Evolutionary conservation across 2,329 filamentous ascomycete genomes (phyloP).

Genomic region (Parascedosporium putredinis): DNA sequence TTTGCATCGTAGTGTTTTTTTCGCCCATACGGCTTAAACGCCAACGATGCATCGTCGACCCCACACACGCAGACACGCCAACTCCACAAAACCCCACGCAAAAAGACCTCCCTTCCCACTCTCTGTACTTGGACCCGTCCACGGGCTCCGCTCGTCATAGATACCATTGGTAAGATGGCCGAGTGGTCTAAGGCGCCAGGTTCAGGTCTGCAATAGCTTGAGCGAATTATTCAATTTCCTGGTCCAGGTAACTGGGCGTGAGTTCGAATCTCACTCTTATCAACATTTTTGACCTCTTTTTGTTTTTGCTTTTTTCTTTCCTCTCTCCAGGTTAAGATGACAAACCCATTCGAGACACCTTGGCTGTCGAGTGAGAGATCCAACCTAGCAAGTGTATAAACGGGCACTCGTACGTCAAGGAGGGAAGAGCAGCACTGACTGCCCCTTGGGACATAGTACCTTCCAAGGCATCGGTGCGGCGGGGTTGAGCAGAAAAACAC

Average conservation of each 20-base stretch:
- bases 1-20: too few species aligned
- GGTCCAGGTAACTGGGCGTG: background rate
- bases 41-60: background rate
- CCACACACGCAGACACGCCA: background rate
- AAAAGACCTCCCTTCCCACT: background rate
- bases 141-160: background rate
- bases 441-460: too few species aligned
- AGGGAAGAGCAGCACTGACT: too few species aligned
- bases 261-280: background rate
- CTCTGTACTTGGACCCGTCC: background rate
- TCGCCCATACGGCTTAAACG: too few species aligned
- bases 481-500: too few species aligned
- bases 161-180: background rate
- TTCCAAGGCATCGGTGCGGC: too few species aligned
- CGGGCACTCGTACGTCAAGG: too few species aligned
- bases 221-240: background rate
- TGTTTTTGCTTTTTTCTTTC: conserved; percentile 8
- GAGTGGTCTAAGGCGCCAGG: background rate
- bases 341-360: too few species aligned
- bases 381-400: too few species aligned
- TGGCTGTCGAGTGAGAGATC: too few species aligned
- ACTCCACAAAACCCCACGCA: background rate
- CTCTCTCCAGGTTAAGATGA: background rate
- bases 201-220: background rate
- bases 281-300: background rate